phyloP scores from a whole-genome alignment of 805 yeast genomes.

The Spathaspora girioi region DNA sequence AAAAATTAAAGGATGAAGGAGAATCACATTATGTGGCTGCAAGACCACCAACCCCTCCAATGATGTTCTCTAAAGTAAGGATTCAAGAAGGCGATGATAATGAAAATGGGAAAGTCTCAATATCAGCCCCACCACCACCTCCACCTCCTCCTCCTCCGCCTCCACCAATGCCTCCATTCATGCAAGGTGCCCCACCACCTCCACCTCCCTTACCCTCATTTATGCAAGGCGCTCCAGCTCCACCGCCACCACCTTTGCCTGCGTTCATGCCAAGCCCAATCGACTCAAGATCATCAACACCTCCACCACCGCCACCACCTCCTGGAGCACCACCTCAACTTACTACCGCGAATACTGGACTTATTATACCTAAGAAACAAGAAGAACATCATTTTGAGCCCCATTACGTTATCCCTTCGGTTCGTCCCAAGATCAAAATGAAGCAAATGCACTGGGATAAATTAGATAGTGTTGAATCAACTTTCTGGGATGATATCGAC shows the following conservation, averaged over 20 bases:
- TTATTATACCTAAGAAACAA: neutral
- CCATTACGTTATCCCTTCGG: slow-evolving; percentile 3
- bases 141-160: slow-evolving; percentile 18
- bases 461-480: slow-evolving; percentile 75
- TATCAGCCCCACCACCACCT: slow-evolving; percentile 12
- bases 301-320: slow-evolving; percentile 5
- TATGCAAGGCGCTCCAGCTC: slow-evolving; percentile 14
- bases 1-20: slow-evolving; percentile 3
- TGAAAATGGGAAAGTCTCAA: neutral
- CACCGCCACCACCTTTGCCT: slow-evolving; percentile 15
- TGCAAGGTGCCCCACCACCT: slow-evolving; percentile 8
- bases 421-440: slow-evolving; percentile 67
- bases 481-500: slow-evolving; percentile 78
- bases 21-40: neutral
- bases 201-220: slow-evolving; percentile 15
- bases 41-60: slow-evolving; percentile 13
- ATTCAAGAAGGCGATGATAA: neutral
- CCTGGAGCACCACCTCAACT: neutral
- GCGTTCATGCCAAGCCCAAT: slow-evolving; percentile 1
- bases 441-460: slow-evolving; percentile 98
- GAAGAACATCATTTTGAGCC: neutral
- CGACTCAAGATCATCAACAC: slow-evolving; percentile 13
- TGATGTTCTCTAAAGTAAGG: neutral
- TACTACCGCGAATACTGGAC: neutral
- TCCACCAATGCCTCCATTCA: slow-evolving; percentile 12